phyloP scores from a whole-genome alignment of 1,284 basidiomycete genomes.

The Malassezia yamatoensis region DNA sequence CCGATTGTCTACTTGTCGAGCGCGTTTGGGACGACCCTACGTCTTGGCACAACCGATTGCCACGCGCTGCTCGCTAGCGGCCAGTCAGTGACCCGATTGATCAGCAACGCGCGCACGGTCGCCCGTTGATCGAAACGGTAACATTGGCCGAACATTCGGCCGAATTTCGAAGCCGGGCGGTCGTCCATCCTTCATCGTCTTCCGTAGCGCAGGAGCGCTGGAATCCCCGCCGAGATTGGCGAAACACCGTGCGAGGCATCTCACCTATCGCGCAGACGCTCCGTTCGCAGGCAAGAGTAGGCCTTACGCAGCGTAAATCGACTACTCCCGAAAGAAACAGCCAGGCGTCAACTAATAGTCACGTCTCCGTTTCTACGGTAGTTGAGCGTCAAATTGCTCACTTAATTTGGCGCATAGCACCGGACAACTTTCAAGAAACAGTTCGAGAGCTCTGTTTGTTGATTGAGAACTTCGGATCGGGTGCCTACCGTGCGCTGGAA shows the following conservation, averaged over 20 bases:
- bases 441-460: constrained; percentile 8
- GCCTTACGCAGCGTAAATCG: constrained; percentile 1
- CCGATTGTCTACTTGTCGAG: too few relatives aligned
- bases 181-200: neutral
- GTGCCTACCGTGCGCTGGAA: neutral
- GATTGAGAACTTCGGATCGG: neutral
- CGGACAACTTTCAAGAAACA: constrained; percentile 3
- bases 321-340: neutral
- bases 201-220: constrained; percentile 2
- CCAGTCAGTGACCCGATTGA: constrained; percentile 17
- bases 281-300: constrained; percentile 16
- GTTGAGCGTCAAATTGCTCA: constrained; percentile 57
- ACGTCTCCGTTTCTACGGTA: constrained; percentile 48
- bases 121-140: too few relatives aligned
- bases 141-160: neutral
- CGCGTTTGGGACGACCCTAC: too few relatives aligned
- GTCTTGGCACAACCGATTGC: too few relatives aligned
- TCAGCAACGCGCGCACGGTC: constrained; percentile 9
- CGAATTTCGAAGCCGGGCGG: constrained; percentile 1
- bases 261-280: constrained; percentile 23
- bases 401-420: constrained; percentile 12
- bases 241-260: constrained; percentile 16
- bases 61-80: constrained; percentile 24
- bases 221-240: constrained; percentile 1
- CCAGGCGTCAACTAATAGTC: neutral